These are phyloP conservation scores for Hypoxylon sp. DNA, from an alignment of 2,329 filamentous ascomycete genomes.

Conservation along the genomic window DNA sequence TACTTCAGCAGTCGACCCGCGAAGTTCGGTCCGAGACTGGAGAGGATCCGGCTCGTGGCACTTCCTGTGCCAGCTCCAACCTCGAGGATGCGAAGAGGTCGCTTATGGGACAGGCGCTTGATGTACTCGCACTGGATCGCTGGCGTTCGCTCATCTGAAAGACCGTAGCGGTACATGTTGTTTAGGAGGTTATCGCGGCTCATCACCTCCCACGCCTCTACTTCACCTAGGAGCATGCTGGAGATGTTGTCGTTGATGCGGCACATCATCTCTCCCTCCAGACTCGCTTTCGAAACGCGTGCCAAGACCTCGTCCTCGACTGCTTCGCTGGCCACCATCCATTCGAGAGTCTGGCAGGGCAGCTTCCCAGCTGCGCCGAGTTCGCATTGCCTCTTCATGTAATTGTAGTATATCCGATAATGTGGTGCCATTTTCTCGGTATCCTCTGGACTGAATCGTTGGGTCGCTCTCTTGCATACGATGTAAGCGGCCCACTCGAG, in stretches of 20 bases:
- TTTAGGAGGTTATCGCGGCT: slow-evolving; percentile 50
- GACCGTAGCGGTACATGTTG: slow-evolving; percentile 50
- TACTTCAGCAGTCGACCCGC: slow-evolving; percentile 55
- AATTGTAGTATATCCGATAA: slow-evolving; percentile 48
- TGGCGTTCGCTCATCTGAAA: slow-evolving; percentile 49
- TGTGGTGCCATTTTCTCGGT: slow-evolving; percentile 46
- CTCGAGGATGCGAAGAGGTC: slow-evolving; percentile 55
- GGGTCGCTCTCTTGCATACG: slow-evolving; percentile 48
- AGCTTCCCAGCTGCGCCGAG: slow-evolving; percentile 44
- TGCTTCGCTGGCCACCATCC: slow-evolving; percentile 43
- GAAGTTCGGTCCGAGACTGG: slow-evolving; percentile 48
- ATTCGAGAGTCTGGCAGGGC: slow-evolving; percentile 48
- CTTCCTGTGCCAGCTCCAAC: slow-evolving; percentile 61
- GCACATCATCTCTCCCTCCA: slow-evolving; percentile 51
- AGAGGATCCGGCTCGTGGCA: slow-evolving; percentile 57
- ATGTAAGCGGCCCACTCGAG: slow-evolving; percentile 51
- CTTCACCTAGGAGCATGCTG: slow-evolving; percentile 48
- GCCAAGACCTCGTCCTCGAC: slow-evolving; percentile 46
- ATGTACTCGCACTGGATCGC: slow-evolving; percentile 50
- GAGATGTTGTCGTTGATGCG: slow-evolving; percentile 50
- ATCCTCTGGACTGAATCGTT: slow-evolving; percentile 47
- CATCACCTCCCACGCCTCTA: slow-evolving; percentile 51
- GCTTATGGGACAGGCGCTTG: slow-evolving; percentile 49
- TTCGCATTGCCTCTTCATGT: slow-evolving; percentile 50
- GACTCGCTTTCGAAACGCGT: slow-evolving; percentile 45